Conservation (phyloP, 345 rosid species). For the Ceriops tagal region DNA sequence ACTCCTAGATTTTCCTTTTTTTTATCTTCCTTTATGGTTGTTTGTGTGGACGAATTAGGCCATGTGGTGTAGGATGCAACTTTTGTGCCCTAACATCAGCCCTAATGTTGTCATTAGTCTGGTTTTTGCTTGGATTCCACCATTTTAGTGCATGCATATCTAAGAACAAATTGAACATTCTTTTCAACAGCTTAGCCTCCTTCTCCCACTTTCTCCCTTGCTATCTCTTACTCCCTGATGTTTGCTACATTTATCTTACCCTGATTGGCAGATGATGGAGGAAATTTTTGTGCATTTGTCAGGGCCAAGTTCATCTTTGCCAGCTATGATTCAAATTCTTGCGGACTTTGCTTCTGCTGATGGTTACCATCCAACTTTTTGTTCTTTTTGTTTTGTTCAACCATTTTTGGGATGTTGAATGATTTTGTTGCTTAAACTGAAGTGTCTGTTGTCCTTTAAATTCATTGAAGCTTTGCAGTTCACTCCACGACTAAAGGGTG, state of each 20-base stretch:
- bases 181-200: neutral
- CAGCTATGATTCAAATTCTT: slow-evolving; percentile 94
- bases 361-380: slow-evolving; percentile 53
- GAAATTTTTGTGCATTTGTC: slow-evolving; percentile 79
- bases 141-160: neutral
- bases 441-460: slow-evolving; percentile 19
- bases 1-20: no score
- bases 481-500: slow-evolving; percentile 85
- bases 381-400: slow-evolving; percentile 15
- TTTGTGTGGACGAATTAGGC: neutral
- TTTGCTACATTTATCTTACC: slow-evolving; percentile 15
- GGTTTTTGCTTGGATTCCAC: neutral
- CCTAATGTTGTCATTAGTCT: neutral
- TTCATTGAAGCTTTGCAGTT: slow-evolving; percentile 83
- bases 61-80: neutral
- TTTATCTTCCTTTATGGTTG: neutral
- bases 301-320: slow-evolving; percentile 69
- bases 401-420: slow-evolving; percentile 9
- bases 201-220: neutral
- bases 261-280: slow-evolving; percentile 81
- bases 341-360: slow-evolving; percentile 95
- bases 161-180: neutral
- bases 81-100: neutral
- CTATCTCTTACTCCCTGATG: slow-evolving; percentile 8
- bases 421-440: slow-evolving; percentile 33